These are phyloP conservation scores for Plicaturopsis crispa DNA, from an alignment of 768 basidiomycete species.

Conservation along the genomic window DNA sequence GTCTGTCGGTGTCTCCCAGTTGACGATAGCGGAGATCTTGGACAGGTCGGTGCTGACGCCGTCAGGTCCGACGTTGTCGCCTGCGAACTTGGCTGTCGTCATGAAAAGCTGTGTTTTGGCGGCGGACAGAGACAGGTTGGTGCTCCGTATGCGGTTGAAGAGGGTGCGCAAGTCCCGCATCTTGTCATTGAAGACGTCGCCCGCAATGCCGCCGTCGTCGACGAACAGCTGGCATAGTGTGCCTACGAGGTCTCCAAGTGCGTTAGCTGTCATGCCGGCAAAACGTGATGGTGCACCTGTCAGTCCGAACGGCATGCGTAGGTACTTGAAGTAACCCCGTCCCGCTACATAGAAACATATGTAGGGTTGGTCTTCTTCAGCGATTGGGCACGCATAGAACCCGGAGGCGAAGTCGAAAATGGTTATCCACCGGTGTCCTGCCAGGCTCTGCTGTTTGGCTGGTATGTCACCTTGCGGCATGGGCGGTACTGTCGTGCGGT, in stretches of 20 bases:
- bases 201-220: constrained; percentile 10
- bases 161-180: constrained; percentile 3
- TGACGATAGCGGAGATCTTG: constrained; percentile 30
- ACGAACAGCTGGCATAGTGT: constrained; percentile 8
- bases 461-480: constrained; percentile 29
- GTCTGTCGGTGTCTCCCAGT: constrained; percentile 11
- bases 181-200: constrained; percentile 3
- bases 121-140: constrained; percentile 9
- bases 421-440: constrained; percentile 26
- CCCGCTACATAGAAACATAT: constrained; percentile 27
- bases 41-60: constrained; percentile 27
- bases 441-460: constrained; percentile 27
- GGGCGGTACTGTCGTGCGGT: constrained; percentile 18
- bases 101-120: constrained; percentile 23
- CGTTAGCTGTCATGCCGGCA: constrained; percentile 16
- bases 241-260: constrained; percentile 17
- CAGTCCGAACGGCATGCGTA: constrained; percentile 31
- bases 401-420: constrained; percentile 31
- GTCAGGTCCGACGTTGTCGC: constrained; percentile 19
- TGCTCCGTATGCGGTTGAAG: constrained; percentile 12
- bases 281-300: constrained; percentile 31
- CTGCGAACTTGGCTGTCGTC: constrained; percentile 27
- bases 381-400: constrained; percentile 20
- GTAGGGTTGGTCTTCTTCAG: constrained; percentile 12
- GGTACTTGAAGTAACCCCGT: constrained; percentile 26